Evolutionary conservation across 495 filamentous ascomycete species (phyloP).

Genomic region (Rhypophila decipiens): DNA sequence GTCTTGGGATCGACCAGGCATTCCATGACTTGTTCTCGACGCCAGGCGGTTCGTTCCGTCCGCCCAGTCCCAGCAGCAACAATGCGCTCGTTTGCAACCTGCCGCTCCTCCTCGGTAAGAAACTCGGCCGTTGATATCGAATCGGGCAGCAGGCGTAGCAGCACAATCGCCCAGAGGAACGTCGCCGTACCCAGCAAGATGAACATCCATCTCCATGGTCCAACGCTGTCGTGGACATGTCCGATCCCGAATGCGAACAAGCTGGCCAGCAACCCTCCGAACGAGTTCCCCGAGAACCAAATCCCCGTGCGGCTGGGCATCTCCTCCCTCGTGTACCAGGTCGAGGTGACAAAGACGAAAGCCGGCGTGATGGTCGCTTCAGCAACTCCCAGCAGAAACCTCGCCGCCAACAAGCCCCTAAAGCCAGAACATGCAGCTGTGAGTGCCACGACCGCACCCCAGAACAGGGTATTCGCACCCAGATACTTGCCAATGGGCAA

Average conservation of each 20-base stretch:
- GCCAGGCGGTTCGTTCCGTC: slow-evolving; percentile 28
- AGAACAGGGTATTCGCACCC: slow-evolving; percentile 46
- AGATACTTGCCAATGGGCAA: slow-evolving; percentile 53
- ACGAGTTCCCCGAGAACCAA: slow-evolving; percentile 58
- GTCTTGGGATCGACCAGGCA: slow-evolving; percentile 38
- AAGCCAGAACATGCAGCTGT: slow-evolving; percentile 71
- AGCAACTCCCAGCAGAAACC: slow-evolving; percentile 54
- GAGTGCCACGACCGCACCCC: slow-evolving; percentile 64
- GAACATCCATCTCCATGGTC: slow-evolving; percentile 61
- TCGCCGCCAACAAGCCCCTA: slow-evolving; percentile 49
- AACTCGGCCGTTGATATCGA: slow-evolving; percentile 46
- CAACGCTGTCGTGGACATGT: slow-evolving; percentile 47
- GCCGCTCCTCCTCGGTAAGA: slow-evolving; percentile 43
- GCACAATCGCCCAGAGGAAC: slow-evolving; percentile 37
- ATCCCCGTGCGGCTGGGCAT: slow-evolving; percentile 54
- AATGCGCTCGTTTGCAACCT: slow-evolving; percentile 32
- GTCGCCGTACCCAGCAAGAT: slow-evolving; percentile 49
- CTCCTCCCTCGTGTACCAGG: slow-evolving; percentile 59
- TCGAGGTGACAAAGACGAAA: slow-evolving; percentile 45
- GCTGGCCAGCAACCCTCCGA: slow-evolving; percentile 57
- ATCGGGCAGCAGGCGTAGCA: slow-evolving; percentile 46
- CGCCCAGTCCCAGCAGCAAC: slow-evolving; percentile 29
- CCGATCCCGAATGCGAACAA: slow-evolving; percentile 56
- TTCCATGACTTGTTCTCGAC: slow-evolving; percentile 29
- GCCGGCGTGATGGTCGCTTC: slow-evolving; percentile 58